Evolutionary conservation across 2,329 filamentous ascomycete species (phyloP), one percentile per base, ranked within the genome.

Genomic region (Septoria petroselini): DNA sequence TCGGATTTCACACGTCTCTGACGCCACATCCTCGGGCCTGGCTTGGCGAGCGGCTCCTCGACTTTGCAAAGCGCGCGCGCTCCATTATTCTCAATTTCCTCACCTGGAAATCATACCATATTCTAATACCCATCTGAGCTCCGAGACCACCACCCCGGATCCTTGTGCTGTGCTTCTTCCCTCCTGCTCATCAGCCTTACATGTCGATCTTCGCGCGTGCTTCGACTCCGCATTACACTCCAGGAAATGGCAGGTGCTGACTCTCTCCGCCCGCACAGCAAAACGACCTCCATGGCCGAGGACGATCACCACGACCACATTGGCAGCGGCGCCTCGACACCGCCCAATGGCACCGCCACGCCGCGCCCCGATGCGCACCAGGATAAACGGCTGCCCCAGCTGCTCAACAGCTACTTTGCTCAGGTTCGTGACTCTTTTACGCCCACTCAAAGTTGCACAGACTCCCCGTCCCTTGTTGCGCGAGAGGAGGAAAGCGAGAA

Each of bases 321-420:
- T 69, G 88, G 88, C 68, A 87, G 86, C 50, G 79, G 75, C 70
- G 86, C 88, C 63, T 91, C 88, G 46, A 93, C 90, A 64, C 86
- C 90, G 65, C 94, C 91, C 62, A 90, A 91, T 66, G 54, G 66
- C 47, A 82, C 95, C 70, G 87, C 89, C 60, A 98, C 93, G 57
- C 93, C 93, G 61, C 87, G 91, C 66, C 93, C 93, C 61, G 91
- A 97, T 73, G 85, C 86, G 18, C 60, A 62, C 58, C 85, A 87
- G 67, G 93, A 98, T 76, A 96, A 95, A 76, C 86, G 93, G 73
- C 79, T 95, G 68, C 93, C 93, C 62, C 88, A 90, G 70, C 95
- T 97, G 7, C 86, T 93, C 80, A 82, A 84, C 71, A 94, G 86
- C 78, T 96, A 93, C 79, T 95, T 97, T 81, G 86, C 86, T 77